A percentile compares a stretch with the other conserved stretches of the same genome.
Evolutionary conservation across 2,329 filamentous ascomycete genomes (phyloP).

Genomic region (Hysterium pulicare): DNA sequence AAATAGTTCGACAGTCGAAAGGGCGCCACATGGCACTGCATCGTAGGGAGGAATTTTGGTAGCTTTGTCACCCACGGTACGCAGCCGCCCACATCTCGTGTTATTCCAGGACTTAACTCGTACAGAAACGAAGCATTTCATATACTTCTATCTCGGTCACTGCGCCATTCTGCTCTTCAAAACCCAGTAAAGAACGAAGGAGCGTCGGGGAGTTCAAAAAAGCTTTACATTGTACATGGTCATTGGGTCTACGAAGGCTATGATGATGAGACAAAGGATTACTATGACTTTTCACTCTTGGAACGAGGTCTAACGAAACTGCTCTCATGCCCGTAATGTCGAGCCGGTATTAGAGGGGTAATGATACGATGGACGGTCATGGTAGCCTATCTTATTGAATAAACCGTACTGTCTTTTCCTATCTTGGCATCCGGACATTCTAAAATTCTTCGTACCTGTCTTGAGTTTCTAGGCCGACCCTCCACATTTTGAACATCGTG

Average conservation of each 20-base stretch:
- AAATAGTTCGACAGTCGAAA: conserved; percentile 90
- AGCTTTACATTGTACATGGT: conserved; percentile 5
- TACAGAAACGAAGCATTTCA: conserved; percentile 97
- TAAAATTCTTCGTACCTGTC: too few relatives aligned
- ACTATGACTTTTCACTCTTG: too few relatives aligned
- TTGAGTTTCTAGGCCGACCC: too few relatives aligned
- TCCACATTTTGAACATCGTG: too few relatives aligned
- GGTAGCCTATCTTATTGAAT: too few relatives aligned
- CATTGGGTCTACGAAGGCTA: conserved; percentile 2
- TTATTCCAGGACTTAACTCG: conserved; percentile 8
- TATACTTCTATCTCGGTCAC: conserved; percentile 99
- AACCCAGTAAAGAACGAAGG: conserved; percentile 65
- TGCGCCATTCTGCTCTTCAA: conserved; percentile 98
- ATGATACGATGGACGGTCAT: too few relatives aligned
- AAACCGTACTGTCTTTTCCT: too few relatives aligned
- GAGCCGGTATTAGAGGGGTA: too few relatives aligned
- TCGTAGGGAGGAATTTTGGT: conserved; percentile 96
- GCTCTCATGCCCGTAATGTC: background rate
- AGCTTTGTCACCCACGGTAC: conserved; percentile 97
- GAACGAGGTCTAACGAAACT: background rate
- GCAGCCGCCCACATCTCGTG: conserved; percentile 17
- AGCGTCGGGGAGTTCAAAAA: conserved; percentile 7
- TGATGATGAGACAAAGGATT: conserved; percentile 7
- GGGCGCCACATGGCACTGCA: conserved; percentile 98
- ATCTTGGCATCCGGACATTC: too few relatives aligned